Evolutionary conservation across 2,329 filamentous ascomycete genomes (phyloP), one percentile per base, ranked within the genome.

Genomic region (Fusarium marasasianum): DNA sequence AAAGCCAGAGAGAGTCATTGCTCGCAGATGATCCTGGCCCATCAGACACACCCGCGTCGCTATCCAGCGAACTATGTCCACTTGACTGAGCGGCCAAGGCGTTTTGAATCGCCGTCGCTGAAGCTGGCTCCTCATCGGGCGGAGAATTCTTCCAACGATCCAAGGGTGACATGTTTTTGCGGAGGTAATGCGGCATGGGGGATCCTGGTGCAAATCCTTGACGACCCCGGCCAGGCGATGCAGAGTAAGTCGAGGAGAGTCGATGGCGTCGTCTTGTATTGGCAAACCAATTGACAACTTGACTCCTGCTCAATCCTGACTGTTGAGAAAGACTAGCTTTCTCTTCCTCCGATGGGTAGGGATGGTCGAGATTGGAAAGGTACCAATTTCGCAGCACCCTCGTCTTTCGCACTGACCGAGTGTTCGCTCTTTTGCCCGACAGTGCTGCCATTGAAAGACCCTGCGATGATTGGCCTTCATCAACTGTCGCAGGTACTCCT

Each of bases 261-360:
- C 85, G 83, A 47, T 87, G 84, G 3, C 86, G 85, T 13, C 87
- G 83, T 26, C 86, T 81, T 2, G 85, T 86, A 71, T 88, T 88
- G 29, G 85, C 83, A 71, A 88, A 87, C 86, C 86, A 88, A 58
- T 86, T 86, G 29, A 83, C 79, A 6, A 88, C 82, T 40, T 86
- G 84, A 4, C 81, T 84, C 56, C 79, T 80, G 26, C 82, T 86
- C 22, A 88, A 81, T 2, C 86, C 86, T 1, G 86, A 86, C 66
- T 86, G 80, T 8, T 77, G 73, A 17, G 82, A 79, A 1, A 88
- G 80, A 7, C 74, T 66, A 0, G 75, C 57, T 59, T 87, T 87
- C 57, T 87, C 83, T 14, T 85, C 82, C 33, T 87, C 85, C 3
- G 81, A 83, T 5, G 86, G 86, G 69, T 88, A 88, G 5, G 86